These are phyloP conservation scores for Fagus sylvatica DNA, from an alignment of 306 rosid genomes.

Conservation along the genomic window DNA sequence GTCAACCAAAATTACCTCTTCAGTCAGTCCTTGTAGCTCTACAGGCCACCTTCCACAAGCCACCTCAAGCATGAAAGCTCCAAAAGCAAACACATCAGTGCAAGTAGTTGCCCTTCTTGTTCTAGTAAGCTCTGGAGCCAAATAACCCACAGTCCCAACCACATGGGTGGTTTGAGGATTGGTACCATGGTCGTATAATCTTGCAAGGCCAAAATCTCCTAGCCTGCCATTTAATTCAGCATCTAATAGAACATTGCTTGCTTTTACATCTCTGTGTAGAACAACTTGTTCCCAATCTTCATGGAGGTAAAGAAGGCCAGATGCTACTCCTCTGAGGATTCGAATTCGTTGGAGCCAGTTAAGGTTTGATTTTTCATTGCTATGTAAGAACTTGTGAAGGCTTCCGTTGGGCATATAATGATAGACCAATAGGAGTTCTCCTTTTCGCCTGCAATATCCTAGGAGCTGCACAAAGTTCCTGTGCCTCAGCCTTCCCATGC, in stretches of 20 bases:
- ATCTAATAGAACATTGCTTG: conserved; percentile 70
- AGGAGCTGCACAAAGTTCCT: conserved; percentile 57
- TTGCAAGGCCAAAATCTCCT: conserved; percentile 79
- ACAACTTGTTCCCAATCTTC: conserved; percentile 74
- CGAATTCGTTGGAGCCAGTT: conserved; percentile 58
- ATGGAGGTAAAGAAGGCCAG: conserved; percentile 57
- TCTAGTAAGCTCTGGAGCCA: conserved; percentile 64
- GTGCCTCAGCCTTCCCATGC: conserved; percentile 68
- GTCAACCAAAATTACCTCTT: conserved; percentile 50
- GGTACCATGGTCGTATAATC: conserved; percentile 52
- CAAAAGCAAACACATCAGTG: conserved; percentile 63
- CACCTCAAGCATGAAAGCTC: conserved; percentile 59
- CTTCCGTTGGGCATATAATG: conserved; percentile 80
- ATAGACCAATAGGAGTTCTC: conserved; percentile 63
- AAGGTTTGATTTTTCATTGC: conserved; percentile 32
- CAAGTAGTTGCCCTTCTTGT: conserved; percentile 54
- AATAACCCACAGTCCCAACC: conserved; percentile 72
- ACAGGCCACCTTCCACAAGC: conserved; percentile 68
- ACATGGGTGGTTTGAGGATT: conserved; percentile 63
- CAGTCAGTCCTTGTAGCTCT: conserved; percentile 27
- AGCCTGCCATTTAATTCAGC: conserved; percentile 54
- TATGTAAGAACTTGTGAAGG: conserved; percentile 48
- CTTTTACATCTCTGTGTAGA: conserved; percentile 67
- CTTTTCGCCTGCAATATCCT: conserved; percentile 63
- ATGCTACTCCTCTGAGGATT: conserved; percentile 53